Percentiles rank a stretch among this genome's conserved stretches.
Evolutionary conservation across 495 filamentous ascomycete genomes (phyloP).

Genomic region (Podospora comata): DNA sequence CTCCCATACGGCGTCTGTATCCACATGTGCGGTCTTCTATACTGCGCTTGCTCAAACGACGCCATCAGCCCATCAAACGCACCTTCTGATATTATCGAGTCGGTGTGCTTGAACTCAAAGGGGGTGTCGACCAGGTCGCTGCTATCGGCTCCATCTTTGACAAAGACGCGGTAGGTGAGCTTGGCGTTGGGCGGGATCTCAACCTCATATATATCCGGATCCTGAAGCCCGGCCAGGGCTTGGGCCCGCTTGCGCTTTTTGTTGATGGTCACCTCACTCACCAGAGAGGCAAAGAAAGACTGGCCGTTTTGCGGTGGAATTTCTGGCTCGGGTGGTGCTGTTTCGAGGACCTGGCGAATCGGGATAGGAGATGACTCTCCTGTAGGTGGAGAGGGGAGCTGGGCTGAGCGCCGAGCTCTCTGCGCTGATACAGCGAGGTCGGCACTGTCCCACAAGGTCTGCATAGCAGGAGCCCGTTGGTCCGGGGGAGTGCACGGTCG

Average conservation of each 20-base stretch:
- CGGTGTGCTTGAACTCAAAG: constrained; percentile 17
- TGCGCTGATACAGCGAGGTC: not conserved
- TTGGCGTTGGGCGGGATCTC: constrained; percentile 23
- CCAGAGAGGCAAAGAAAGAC: constrained; percentile 17
- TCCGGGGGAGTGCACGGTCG: not conserved
- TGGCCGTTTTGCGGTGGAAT: not conserved
- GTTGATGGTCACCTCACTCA: constrained; percentile 9
- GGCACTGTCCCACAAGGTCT: not conserved
- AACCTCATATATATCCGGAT: constrained; percentile 10
- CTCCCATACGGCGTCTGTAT: constrained; percentile 19
- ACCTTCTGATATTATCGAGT: constrained; percentile 11
- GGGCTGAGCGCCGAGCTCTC: not conserved
- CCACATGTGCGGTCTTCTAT: constrained; percentile 12
- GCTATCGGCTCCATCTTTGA: constrained; percentile 21
- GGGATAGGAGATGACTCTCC: not conserved
- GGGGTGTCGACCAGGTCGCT: constrained; percentile 8
- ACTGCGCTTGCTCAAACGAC: constrained; percentile 16
- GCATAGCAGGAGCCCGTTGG: not conserved
- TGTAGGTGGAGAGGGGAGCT: not conserved
- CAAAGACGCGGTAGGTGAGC: constrained; percentile 22
- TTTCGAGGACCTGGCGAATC: not conserved
- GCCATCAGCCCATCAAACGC: constrained; percentile 19
- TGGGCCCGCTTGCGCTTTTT: constrained; percentile 20
- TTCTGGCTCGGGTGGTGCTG: not conserved
- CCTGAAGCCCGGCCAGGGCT: not conserved